phyloP scores from a whole-genome alignment of 1,139 yeast species.

The Lodderomyces beijingensis region DNA sequence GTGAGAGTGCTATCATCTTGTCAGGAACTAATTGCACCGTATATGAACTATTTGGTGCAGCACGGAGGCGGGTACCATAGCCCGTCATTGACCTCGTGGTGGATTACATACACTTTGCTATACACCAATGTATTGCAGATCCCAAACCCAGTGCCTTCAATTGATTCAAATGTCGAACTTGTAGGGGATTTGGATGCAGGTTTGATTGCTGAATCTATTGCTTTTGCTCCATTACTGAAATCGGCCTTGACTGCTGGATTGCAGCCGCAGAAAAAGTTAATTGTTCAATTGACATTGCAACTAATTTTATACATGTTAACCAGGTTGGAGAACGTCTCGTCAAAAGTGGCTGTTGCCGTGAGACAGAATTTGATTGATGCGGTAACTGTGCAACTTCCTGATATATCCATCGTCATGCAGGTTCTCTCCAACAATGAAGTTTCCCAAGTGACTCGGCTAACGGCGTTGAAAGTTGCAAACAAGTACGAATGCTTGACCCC shows the following conservation, averaged over 20 bases:
- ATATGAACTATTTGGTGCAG: slow-evolving; percentile 50
- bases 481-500: slow-evolving; percentile 22
- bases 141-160: slow-evolving; percentile 38
- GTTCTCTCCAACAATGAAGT: slow-evolving; percentile 8
- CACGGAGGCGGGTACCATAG: slow-evolving; percentile 61
- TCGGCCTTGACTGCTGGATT: slow-evolving; percentile 56
- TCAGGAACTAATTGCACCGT: slow-evolving; percentile 76
- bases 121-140: slow-evolving; percentile 55
- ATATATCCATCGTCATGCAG: slow-evolving; percentile 20
- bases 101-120: slow-evolving; percentile 71
- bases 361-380: slow-evolving; percentile 27
- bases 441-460: slow-evolving; percentile 20
- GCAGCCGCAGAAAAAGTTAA: slow-evolving; percentile 48
- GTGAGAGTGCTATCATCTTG: slow-evolving; percentile 47
- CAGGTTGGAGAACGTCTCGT: slow-evolving; percentile 43
- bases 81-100: slow-evolving; percentile 72
- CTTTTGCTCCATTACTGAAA: slow-evolving; percentile 66
- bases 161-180: slow-evolving; percentile 7
- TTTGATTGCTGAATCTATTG: slow-evolving; percentile 47
- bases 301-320: slow-evolving; percentile 51
- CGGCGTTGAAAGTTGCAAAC: slow-evolving; percentile 22
- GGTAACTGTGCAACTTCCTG: slow-evolving; percentile 29
- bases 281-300: slow-evolving; percentile 64
- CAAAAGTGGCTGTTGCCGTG: slow-evolving; percentile 17
- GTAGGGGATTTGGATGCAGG: slow-evolving; percentile 15